phyloP scores from a whole-genome alignment of 192 early-diverging fungal genomes.

The Linnemannia hyalina region DNA sequence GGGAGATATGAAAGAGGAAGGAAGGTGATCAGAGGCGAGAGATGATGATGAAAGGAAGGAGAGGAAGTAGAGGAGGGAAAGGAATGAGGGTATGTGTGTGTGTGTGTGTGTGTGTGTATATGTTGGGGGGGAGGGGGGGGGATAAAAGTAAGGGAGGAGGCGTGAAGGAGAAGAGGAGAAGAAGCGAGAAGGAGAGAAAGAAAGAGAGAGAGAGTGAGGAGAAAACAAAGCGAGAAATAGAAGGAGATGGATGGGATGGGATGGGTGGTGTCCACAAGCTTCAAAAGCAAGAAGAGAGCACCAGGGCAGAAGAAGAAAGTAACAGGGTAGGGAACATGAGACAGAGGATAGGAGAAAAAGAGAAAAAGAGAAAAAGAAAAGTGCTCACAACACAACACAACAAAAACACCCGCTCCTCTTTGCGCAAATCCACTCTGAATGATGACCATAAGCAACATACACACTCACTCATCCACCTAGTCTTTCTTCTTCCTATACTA shows the following conservation, averaged over 20 bases:
- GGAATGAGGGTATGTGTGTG: not conserved
- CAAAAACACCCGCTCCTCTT: not conserved
- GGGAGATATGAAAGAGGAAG: not conserved
- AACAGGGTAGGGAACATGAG: not conserved
- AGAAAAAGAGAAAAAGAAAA: constrained; percentile 19
- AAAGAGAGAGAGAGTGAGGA: not conserved
- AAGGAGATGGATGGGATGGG: no score
- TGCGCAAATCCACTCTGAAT: not conserved
- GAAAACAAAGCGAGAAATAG: not conserved
- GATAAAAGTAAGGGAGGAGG: not conserved
- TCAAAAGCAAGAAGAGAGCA: not conserved
- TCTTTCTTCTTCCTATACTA: not conserved
- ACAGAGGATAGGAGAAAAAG: not conserved
- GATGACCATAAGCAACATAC: not conserved
- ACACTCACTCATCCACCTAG: not conserved
- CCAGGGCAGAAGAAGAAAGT: not conserved
- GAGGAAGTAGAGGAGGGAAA: not conserved
- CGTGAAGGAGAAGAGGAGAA: constrained; percentile 7
- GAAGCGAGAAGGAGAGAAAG: not conserved
- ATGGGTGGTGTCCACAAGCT: not conserved
- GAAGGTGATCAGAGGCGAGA: not conserved
- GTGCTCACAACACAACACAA: constrained; percentile 18
- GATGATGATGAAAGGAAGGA: not conserved
- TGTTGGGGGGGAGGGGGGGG: not conserved
- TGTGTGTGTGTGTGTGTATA: not conserved